Evolutionary conservation across 306 rosid genomes (phyloP).

Genomic region (Corylus americana): DNA sequence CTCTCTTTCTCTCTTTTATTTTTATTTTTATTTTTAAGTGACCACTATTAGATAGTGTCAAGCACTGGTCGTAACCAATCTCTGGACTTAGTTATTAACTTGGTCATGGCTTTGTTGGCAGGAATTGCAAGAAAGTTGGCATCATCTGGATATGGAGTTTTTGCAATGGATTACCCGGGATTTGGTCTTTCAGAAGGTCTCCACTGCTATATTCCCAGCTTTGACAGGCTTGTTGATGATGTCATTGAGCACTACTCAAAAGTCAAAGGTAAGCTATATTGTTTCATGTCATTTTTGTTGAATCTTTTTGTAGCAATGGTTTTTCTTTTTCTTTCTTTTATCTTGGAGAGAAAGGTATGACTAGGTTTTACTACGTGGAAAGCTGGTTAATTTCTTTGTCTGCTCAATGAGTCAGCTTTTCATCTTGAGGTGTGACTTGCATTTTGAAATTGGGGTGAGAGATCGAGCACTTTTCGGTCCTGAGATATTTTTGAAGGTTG

Average conservation of each 20-base stretch:
- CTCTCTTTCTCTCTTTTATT: neutral
- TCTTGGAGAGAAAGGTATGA: neutral
- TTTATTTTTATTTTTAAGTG: neutral
- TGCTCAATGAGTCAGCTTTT: neutral
- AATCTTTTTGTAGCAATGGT: neutral
- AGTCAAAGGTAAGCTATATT: constrained; percentile 59
- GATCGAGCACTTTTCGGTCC: neutral
- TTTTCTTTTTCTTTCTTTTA: neutral
- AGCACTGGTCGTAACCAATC: neutral
- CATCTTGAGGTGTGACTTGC: neutral
- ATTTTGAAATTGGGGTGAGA: neutral
- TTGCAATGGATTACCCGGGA: constrained; percentile 96
- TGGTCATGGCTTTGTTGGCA: constrained; percentile 30
- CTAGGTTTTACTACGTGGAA: neutral
- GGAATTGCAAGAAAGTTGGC: constrained; percentile 89
- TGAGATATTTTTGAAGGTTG: neutral
- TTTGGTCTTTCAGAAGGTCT: constrained; percentile 98
- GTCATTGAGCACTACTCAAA: constrained; percentile 78
- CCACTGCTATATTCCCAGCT: constrained; percentile 70
- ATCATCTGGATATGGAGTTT: constrained; percentile 70
- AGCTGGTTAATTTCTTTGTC: neutral
- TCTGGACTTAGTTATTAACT: constrained; percentile 6
- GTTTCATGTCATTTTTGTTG: neutral
- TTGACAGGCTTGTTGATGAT: constrained; percentile 70
- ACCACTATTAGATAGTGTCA: neutral